Evolutionary conservation across 2,329 filamentous ascomycete genomes (phyloP), one percentile per base, ranked within the genome.

Genomic region (Scedosporium apiospermum): DNA sequence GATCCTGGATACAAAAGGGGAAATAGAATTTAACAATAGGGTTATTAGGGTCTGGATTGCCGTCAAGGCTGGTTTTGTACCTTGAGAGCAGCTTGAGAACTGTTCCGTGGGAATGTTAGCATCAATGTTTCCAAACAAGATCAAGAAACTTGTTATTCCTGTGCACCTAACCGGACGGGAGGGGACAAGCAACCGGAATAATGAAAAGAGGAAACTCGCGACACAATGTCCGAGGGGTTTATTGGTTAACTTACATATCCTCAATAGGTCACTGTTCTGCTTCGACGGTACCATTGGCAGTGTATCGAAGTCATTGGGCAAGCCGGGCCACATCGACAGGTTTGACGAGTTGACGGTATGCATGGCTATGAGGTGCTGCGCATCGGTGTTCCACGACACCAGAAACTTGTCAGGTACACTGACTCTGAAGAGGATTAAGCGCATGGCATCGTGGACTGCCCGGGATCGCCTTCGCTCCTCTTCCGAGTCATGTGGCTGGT

Each of bases 11-110:
- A 57, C 74, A 79, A 65, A 74, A 77, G 0, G 80, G 78, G 6
- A 80, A 72, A 70, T 78, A 82, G 55, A 77, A 71, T 66, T 75
- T 79, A 72, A 77, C 77, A 67, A 79, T 80, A 9, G 72, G 73
- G 60, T 76, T 79, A 38, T 73, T 68, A 2, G 75, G 71, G 41
- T 78, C 75, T 0, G 78, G 77, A 26, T 77, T 77, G 3, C 80
- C 80, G 63, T 82, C 79, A 2, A 83, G 69, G 5, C 77, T 80
- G 2, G 77, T 76, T 61, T 80, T 80, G 72, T 82, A 83, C 27
- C 78, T 80, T 16, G 76, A 78, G 10, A 83, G 70, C 6, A 82
- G 70, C 61, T 78, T 77, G 38, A 80, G 68, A 58, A 80, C 81
- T 82, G 30, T 26, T 18, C 26, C 21, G 18, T 3, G 58, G n/a